Percentiles rank a stretch among this genome's conserved stretches.
These are phyloP conservation scores for Dichotomocladium elegans DNA, from an alignment of 371 early-diverging fungal species.

Conservation along the genomic window DNA sequence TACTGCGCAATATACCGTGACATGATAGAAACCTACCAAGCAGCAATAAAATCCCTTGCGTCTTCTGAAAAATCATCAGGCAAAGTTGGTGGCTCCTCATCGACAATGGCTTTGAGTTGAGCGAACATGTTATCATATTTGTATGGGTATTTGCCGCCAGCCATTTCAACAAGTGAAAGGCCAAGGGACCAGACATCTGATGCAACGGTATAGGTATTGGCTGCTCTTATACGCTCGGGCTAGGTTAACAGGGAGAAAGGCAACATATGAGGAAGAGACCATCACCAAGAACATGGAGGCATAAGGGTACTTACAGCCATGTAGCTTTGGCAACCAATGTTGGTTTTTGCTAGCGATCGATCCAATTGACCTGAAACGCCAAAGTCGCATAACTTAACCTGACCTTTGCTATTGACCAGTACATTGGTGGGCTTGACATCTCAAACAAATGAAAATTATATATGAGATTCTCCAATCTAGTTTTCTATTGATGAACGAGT, in stretches of 20 bases:
- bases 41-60: constrained; percentile 75
- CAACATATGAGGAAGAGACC: no score
- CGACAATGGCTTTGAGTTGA: constrained; percentile 84
- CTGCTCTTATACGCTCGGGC: constrained; percentile 76
- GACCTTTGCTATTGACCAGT: constrained; percentile 77
- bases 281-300: no score
- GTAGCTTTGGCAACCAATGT: constrained; percentile 92
- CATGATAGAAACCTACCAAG: constrained; percentile 56
- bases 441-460: constrained; percentile 10
- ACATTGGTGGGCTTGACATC: constrained; percentile 97
- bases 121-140: constrained; percentile 75
- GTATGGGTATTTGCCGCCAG: constrained; percentile 83
- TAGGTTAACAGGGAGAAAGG: no score
- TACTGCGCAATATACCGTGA: no score
- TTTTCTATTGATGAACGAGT: background rate
- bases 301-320: constrained; percentile 76
- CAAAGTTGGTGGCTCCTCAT: constrained; percentile 72
- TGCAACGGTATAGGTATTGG: constrained; percentile 68
- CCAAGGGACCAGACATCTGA: constrained; percentile 93
- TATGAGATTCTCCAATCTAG: background rate
- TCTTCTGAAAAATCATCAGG: constrained; percentile 68
- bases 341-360: constrained; percentile 88
- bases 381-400: constrained; percentile 94
- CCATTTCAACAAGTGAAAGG: constrained; percentile 89
- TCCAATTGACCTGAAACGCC: constrained; percentile 87